These are phyloP conservation scores for Trifolium fragiferum DNA, from an alignment of 306 rosid genomes.

Conservation along the genomic window DNA sequence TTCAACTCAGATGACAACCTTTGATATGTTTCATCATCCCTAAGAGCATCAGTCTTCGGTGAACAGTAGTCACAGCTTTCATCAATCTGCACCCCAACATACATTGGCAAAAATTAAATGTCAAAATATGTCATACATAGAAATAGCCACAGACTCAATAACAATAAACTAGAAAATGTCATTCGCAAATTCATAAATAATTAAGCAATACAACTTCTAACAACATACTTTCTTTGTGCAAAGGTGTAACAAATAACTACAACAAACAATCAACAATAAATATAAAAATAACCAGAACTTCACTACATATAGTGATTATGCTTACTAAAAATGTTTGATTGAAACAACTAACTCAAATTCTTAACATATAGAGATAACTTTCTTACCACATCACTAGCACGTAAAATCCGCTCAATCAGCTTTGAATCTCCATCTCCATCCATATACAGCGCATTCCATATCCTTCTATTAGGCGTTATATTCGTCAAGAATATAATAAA, in stretches of 20 bases:
- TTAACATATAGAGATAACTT: slow-evolving; percentile 11
- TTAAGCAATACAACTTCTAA: neutral
- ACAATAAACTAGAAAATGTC: slow-evolving; percentile 14
- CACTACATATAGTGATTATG: neutral
- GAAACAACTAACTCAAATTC: slow-evolving; percentile 8
- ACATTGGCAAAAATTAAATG: slow-evolving; percentile 5
- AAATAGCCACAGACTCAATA: neutral
- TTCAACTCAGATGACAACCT: slow-evolving; percentile 49
- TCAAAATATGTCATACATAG: neutral
- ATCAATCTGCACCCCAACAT: slow-evolving; percentile 45
- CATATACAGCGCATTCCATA: slow-evolving; percentile 68
- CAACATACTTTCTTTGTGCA: neutral
- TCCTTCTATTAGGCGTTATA: slow-evolving; percentile 52
- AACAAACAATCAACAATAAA: slow-evolving; percentile 14
- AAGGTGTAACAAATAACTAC: neutral
- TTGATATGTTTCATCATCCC: slow-evolving; percentile 14
- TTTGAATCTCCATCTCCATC: slow-evolving; percentile 22
- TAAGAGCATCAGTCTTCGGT: neutral
- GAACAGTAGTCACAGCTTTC: slow-evolving; percentile 40
- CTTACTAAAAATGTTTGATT: neutral
- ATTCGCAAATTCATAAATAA: slow-evolving; percentile 20
- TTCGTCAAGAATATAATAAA: slow-evolving; percentile 59
- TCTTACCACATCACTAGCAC: slow-evolving; percentile 56
- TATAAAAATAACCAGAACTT: neutral
- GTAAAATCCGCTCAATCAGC: slow-evolving; percentile 49